A percentile compares a stretch with the other conserved stretches of the same genome.
Evolutionary conservation across 2,329 filamentous ascomycete genomes (phyloP).

Genomic region (Stemphylium vesicarium): DNA sequence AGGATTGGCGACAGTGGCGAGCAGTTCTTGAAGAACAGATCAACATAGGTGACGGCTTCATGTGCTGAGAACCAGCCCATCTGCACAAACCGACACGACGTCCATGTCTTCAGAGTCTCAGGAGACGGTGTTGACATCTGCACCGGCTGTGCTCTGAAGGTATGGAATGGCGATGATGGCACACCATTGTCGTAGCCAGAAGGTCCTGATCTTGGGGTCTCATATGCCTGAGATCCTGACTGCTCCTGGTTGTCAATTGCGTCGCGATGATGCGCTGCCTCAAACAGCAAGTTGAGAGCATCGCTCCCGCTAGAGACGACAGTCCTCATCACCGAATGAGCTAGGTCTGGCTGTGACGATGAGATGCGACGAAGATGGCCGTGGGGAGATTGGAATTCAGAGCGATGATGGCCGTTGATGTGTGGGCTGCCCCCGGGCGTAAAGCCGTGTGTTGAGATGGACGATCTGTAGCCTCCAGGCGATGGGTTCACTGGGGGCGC

Average conservation of each 20-base stretch:
- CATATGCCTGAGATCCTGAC: conserved; percentile 48
- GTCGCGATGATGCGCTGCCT: conserved; percentile 54
- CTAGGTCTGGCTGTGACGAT: conserved; percentile 44
- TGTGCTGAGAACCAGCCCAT: conserved; percentile 64
- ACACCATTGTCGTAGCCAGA: conserved; percentile 30
- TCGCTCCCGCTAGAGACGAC: conserved; percentile 62
- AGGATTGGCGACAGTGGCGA: conserved; percentile 59
- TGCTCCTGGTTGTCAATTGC: conserved; percentile 44
- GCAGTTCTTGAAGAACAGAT: conserved; percentile 61
- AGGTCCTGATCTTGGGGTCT: conserved; percentile 42
- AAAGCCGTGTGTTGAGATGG: conserved; percentile 32
- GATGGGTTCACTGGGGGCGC: conserved; percentile 21
- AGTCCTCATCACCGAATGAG: conserved; percentile 54
- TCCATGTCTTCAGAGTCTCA: conserved; percentile 56
- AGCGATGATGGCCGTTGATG: conserved; percentile 28
- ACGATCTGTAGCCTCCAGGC: conserved; percentile 29
- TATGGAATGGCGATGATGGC: conserved; percentile 39
- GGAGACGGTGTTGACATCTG: conserved; percentile 48
- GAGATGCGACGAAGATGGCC: conserved; percentile 40
- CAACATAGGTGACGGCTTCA: conserved; percentile 61
- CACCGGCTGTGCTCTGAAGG: conserved; percentile 45
- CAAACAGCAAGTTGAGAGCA: conserved; percentile 60
- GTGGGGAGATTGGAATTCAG: conserved; percentile 40
- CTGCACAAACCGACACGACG: conserved; percentile 59
- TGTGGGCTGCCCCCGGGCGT: conserved; percentile 37